Evolutionary conservation across 805 yeast genomes (phyloP), one percentile per base, ranked within the genome.

Genomic region (Wickerhamiella sergipiensis): DNA sequence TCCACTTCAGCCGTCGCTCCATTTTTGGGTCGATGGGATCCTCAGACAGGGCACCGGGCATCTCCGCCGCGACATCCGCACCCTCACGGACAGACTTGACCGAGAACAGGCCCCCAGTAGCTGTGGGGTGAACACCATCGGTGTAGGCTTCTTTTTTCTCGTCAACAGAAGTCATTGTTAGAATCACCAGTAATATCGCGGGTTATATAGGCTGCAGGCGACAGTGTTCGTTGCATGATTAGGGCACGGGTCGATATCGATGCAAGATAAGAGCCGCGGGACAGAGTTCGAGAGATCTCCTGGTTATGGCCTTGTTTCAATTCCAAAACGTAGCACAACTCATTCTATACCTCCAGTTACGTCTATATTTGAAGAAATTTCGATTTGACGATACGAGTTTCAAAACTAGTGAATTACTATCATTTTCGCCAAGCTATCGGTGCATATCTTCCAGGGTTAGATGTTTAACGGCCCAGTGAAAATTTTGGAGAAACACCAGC

Each of bases 1-100:
- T 80, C 57, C 77, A 56, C 55, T 67, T 58, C 45, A 73, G 58
- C 8, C 38, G 48, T 3, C 45, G 44, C 17, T 49, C 52, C 29
- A 31, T 45, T 19, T 45, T 49, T 8, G 43, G 43, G 43, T 36
- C 40, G 40, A 36, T 8, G 9, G 33, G 33, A 3, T 29, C 33
- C 15, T 29, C 33, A 9, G 33, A 42, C 15, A 29, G 15, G 12
- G 33, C 33, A 12, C 33, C 33, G 3, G 33, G 33, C 12, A 29
- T 7, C 33, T 29, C 33, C 4, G 33, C 33, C 15, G 33, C 33
- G 15, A 29, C 33, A 29, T 29, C 33, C 3, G 33, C 33, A 29
- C 33, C 33, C 15, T 29, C 15, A 3, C 15, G 12, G 12, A 29
- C 33, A 29, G 33, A 29, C 33, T 29, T 29, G 15, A 29, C 33